Conservation (phyloP, 176 grass and related monocot species). For the Lolium rigidum region DNA sequence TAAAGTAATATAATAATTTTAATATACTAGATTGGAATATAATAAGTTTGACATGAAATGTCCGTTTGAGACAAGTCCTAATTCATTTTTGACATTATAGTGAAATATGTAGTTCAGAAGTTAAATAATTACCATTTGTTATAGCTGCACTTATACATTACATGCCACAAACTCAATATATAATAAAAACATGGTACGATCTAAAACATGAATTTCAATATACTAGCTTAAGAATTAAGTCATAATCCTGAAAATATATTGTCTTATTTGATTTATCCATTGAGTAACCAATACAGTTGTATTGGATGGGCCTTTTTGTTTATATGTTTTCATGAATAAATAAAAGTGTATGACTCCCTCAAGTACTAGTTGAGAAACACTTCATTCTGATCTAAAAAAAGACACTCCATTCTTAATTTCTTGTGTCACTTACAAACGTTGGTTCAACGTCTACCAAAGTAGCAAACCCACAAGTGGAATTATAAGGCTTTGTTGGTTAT, state of each 20-base stretch:
- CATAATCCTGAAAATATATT: neutral
- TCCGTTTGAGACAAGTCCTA: neutral
- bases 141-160: neutral
- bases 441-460: too few relatives aligned
- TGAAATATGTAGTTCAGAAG: neutral
- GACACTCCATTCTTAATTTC: too few relatives aligned
- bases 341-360: too few relatives aligned
- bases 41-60: neutral
- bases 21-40: neutral
- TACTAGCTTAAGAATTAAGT: neutral
- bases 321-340: too few relatives aligned
- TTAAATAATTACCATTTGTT: neutral
- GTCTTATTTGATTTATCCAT: too few relatives aligned
- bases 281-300: too few relatives aligned
- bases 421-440: too few relatives aligned
- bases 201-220: neutral
- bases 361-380: too few relatives aligned
- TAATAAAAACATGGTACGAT: neutral
- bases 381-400: too few relatives aligned
- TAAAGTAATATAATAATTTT: neutral
- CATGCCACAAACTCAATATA: neutral
- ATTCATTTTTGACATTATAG: neutral
- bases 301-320: too few relatives aligned
- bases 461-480: too few relatives aligned
- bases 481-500: too few relatives aligned